Evolutionary conservation across 2,329 filamentous ascomycete genomes (phyloP), one percentile per base, ranked within the genome.

Genomic region (Aspergillus terreus): DNA sequence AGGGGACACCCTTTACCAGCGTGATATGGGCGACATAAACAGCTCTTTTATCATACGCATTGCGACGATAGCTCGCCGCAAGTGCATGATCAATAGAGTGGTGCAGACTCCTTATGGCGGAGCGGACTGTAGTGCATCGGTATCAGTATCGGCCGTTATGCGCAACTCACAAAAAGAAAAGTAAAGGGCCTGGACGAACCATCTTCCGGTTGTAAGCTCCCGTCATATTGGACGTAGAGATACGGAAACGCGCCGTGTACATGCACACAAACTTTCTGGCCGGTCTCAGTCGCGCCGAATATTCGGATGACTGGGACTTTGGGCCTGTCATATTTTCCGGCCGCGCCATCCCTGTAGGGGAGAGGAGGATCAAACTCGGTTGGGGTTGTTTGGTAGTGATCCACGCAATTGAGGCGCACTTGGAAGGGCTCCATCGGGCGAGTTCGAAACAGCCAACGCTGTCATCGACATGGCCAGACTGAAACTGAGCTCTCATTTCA

Each of bases 191-290:
- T 40, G 47, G 44, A 61, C 82, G 66, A 71, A 92, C 89, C 87
- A 68, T 85, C 80, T 56, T 87, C 80, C 9, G 79, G 76, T 38
- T 78, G 78, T 54, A 94, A 70, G 60, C 81, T 81, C 19, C 88
- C 91, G 44, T 80, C 77, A 69, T 96, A 96, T 69, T 92, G 87
- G 50, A 99, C 78, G 67, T 91, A 97, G n/a, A 97, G 76, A 67
- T 99, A 99, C 1, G 94, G 94, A 63, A 99, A 92, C 19, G 90
- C 91, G 54, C 95, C 94, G 71, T 97, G 94, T 50, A 99, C 84
- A 74, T 99, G 94, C 27, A 90, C 90, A 74, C 94, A 96, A 14
- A 96, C 90, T 67, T 95, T 96, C 72, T 97, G 92, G 0, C 94
- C 94, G 0, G 90, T 94, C 68, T 95, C 90, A 1, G 92, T 96